Evolutionary conservation across 257 asterid genomes (phyloP).

Genomic region (Thymus mandschuricus): DNA sequence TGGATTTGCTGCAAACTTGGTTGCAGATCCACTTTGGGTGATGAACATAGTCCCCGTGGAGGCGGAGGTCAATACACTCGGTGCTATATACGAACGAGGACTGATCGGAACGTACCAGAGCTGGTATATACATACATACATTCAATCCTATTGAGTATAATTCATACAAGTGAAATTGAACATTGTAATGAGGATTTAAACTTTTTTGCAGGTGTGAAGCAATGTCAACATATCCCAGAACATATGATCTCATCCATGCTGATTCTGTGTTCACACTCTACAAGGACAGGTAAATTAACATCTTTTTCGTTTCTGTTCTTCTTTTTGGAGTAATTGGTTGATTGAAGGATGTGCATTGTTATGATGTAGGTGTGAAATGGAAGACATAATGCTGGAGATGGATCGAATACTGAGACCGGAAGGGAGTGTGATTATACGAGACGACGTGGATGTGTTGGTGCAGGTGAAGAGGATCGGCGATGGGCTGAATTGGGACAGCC

Average conservation of each 20-base stretch:
- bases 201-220: slow-evolving; percentile 75
- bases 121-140: slow-evolving; percentile 48
- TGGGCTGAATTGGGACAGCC: slow-evolving; percentile 78
- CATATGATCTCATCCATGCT: slow-evolving; percentile 86
- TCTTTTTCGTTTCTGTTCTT: neutral
- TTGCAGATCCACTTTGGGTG: slow-evolving; percentile 75
- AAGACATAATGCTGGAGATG: slow-evolving; percentile 77
- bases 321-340: neutral
- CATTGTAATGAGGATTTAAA: neutral
- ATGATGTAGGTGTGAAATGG: slow-evolving; percentile 68
- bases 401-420: slow-evolving; percentile 81
- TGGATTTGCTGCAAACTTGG: slow-evolving; percentile 76
- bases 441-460: slow-evolving; percentile 65
- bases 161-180: neutral
- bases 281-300: slow-evolving; percentile 47
- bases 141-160: neutral
- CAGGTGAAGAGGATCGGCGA: slow-evolving; percentile 73
- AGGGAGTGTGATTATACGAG: slow-evolving; percentile 80
- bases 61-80: slow-evolving; percentile 64
- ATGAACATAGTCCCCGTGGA: slow-evolving; percentile 83
- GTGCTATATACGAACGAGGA: slow-evolving; percentile 81
- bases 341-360: neutral
- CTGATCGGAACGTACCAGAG: slow-evolving; percentile 84
- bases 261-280: slow-evolving; percentile 75
- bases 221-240: slow-evolving; percentile 94